Conservation (phyloP, 768 basidiomycete species). For the Naematelia aurantialba region DNA sequence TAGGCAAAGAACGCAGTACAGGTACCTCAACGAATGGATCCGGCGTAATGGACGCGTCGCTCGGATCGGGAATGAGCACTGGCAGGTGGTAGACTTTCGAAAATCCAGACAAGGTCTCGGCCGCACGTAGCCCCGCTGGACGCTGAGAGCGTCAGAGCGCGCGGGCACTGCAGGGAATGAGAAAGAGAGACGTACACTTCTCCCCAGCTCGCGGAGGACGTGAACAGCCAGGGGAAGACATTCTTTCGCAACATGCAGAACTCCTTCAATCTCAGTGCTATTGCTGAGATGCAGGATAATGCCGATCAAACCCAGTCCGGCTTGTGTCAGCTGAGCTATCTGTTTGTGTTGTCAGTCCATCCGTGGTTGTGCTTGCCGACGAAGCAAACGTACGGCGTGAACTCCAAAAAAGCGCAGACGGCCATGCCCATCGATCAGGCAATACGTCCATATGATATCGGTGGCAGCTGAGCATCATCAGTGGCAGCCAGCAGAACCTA, state of each 20-base stretch:
- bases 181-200: conserved; percentile 12
- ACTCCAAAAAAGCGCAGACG: conserved; percentile 24
- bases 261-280: conserved; percentile 2
- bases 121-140: conserved; percentile 18
- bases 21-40: conserved; percentile 16
- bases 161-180: too few relatives aligned
- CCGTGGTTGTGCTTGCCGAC: not conserved
- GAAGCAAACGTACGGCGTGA: conserved; percentile 19
- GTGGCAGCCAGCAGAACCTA: not conserved
- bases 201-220: conserved; percentile 20
- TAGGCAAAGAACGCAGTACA: conserved; percentile 13
- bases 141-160: conserved; percentile 8
- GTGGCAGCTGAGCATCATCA: conserved; percentile 13
- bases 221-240: conserved; percentile 19
- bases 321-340: conserved; percentile 30
- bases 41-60: not conserved
- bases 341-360: conserved; percentile 1
- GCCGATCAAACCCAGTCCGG: conserved; percentile 26
- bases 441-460: conserved; percentile 25
- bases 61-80: conserved; percentile 13
- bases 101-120: conserved; percentile 22
- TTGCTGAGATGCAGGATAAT: conserved; percentile 23
- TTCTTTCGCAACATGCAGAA: conserved; percentile 19
- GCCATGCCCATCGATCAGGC: conserved; percentile 12
- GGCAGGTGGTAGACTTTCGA: conserved; percentile 23